These are phyloP conservation scores for Colletotrichum lentis DNA, from an alignment of 2,329 filamentous ascomycete species.

Conservation along the genomic window DNA sequence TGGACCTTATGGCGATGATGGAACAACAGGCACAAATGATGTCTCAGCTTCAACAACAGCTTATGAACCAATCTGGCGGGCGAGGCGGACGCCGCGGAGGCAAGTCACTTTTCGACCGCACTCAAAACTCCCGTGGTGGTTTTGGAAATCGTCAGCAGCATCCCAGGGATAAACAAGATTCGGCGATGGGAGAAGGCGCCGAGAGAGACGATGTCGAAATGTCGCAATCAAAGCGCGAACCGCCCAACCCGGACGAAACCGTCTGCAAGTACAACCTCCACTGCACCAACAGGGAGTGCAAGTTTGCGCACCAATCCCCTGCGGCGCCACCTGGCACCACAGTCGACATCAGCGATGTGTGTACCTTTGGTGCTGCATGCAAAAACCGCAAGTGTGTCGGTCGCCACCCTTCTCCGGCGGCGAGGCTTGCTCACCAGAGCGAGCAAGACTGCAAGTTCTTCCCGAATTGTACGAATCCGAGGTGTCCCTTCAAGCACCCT, in stretches of 20 bases:
- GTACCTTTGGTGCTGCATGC: slow-evolving; percentile 88
- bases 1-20: slow-evolving; percentile 75
- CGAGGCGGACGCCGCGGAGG: slow-evolving; percentile 55
- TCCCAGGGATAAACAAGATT: slow-evolving; percentile 49
- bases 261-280: slow-evolving; percentile 89
- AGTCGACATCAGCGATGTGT: slow-evolving; percentile 82
- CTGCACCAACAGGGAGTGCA: slow-evolving; percentile 89
- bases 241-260: slow-evolving; percentile 67
- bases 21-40: slow-evolving; percentile 91
- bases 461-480: slow-evolving; percentile 87
- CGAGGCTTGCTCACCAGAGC: slow-evolving; percentile 78
- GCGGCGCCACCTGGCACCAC: slow-evolving; percentile 80
- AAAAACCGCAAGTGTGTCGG: slow-evolving; percentile 94
- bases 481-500: slow-evolving; percentile 90
- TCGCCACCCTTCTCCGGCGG: slow-evolving; percentile 90
- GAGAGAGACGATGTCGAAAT: slow-evolving; percentile 72
- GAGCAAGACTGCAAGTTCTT: slow-evolving; percentile 91
- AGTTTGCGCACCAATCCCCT: slow-evolving; percentile 93
- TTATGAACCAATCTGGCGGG: slow-evolving; percentile 61
- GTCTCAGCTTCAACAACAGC: slow-evolving; percentile 73
- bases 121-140: slow-evolving; percentile 65
- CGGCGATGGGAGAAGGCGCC: slow-evolving; percentile 44
- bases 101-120: slow-evolving; percentile 78
- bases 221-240: slow-evolving; percentile 61
- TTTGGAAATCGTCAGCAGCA: slow-evolving; percentile 60